Percentiles rank a stretch among this genome's conserved stretches.
These are phyloP conservation scores for Coprinopsis strossmayeri DNA, from an alignment of 768 basidiomycete species.

Conservation along the genomic window DNA sequence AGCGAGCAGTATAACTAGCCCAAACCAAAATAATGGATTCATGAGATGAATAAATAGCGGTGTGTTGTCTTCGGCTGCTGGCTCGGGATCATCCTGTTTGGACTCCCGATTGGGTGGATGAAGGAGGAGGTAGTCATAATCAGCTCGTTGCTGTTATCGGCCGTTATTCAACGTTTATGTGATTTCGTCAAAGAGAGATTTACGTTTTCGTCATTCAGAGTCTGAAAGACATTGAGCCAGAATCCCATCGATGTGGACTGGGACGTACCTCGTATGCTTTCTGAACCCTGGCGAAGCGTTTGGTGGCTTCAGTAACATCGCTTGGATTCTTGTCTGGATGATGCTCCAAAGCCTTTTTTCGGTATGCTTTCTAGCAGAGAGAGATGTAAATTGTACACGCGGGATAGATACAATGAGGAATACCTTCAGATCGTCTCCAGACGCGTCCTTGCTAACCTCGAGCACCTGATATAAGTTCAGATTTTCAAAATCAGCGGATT, in stretches of 20 bases:
- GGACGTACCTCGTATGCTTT: slow-evolving; percentile 66
- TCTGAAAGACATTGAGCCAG: background rate
- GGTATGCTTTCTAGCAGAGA: slow-evolving; percentile 48
- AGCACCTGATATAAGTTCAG: slow-evolving; percentile 19
- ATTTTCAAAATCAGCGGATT: too few relatives aligned
- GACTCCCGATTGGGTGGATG: background rate
- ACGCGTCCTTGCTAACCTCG: slow-evolving; percentile 14
- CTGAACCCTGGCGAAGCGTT: slow-evolving; percentile 62
- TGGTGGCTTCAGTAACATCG: slow-evolving; percentile 59
- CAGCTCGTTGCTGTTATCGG: too few relatives aligned
- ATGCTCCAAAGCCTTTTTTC: slow-evolving; percentile 56
- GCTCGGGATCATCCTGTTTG: background rate
- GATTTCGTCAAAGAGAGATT: background rate
- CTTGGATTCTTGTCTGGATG: slow-evolving; percentile 70
- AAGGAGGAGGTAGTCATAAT: background rate
- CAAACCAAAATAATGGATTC: background rate
- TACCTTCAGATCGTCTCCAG: slow-evolving; percentile 17
- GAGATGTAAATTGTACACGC: background rate
- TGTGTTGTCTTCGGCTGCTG: background rate
- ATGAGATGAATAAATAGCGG: background rate
- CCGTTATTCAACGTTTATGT: background rate
- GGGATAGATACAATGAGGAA: background rate
- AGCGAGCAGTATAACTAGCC: background rate
- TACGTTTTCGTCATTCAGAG: slow-evolving; percentile 3
- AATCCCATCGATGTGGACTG: background rate